phyloP scores from a whole-genome alignment of 2,329 filamentous ascomycete genomes.

The Bertia moriformis region DNA sequence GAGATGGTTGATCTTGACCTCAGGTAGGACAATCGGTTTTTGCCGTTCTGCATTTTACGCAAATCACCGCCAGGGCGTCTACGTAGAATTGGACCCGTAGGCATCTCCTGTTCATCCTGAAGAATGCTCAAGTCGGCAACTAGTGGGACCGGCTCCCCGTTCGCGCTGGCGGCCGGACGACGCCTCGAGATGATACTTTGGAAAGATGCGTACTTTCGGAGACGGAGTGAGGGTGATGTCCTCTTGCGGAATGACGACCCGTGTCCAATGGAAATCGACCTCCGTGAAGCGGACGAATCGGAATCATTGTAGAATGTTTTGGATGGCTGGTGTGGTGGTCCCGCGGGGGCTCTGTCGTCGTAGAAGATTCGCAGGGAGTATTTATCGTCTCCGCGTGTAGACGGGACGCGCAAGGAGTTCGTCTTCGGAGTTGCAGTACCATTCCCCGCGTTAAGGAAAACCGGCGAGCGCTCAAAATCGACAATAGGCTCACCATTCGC shows the following conservation, averaged over 20 bases:
- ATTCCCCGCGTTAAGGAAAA: not conserved
- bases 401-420: not conserved
- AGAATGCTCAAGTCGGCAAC: constrained; percentile 1
- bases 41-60: constrained; percentile 25
- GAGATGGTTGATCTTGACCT: constrained; percentile 6
- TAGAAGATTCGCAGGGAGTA: not conserved
- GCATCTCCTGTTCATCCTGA: constrained; percentile 8
- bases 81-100: constrained; percentile 20
- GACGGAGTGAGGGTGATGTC: not conserved
- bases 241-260: not conserved
- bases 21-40: too few relatives aligned
- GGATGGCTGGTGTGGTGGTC: too few relatives aligned
- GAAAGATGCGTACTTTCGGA: constrained; percentile 1
- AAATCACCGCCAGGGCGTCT: constrained; percentile 29
- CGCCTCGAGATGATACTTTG: not conserved
- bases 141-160: not conserved
- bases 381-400: not conserved
- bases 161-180: not conserved
- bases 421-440: not conserved
- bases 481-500: not conserved
- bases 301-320: too few relatives aligned
- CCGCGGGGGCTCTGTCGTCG: too few relatives aligned
- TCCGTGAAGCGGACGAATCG: not conserved
- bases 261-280: not conserved
- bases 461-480: not conserved